Evolutionary conservation across 345 rosid species (phyloP), one percentile per base, ranked within the genome.

Genomic region (Leavenworthia alabamica): DNA sequence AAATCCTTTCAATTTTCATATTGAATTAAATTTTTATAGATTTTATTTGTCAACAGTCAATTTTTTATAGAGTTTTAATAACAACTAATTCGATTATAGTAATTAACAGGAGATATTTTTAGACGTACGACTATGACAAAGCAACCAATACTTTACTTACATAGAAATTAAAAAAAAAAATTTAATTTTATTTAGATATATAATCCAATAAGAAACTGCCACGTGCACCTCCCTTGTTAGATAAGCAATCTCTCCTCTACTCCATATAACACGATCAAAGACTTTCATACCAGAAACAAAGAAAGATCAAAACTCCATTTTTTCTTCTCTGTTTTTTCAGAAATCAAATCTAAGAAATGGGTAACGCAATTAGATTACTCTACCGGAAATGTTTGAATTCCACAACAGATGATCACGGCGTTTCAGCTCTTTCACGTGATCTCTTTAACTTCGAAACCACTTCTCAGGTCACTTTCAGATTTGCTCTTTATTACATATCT

Each of bases 381-480:
- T 80, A 55, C 64, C 72, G 73, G 19, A 60, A 62, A 50, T 84
- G 87, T 37, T 66, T 77, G 69, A 65, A 66, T 5, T 78, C 89
- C 6, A 37, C 75, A 43, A 62, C 85, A 15, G 20, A 76, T 2
- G 85, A 66, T 17, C 80, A 79, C 19, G 86, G 83, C 6, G 90
- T 87, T 59, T 87, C 92, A 17, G 90, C 88, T 74, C 86, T 93
- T 60, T 85, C 92, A 27, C 86, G 62, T 8, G 95, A 93, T 79
- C 78, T 93, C 58, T 66, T 67, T 33, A 61, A 77, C 79, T 93
- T 89, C 56, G 94, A 93, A 39, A 77, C 71, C 82, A 89, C 78
- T 69, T 89, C 97, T 33, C 80, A 80, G 84, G 97, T 89, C 64
- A 62, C 37, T 43, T 22, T 10, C 67, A 13, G 27, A 51, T 13